These are phyloP conservation scores for Martensiomyces pterosporus DNA, from an alignment of 192 early-diverging fungal species.

Conservation along the genomic window DNA sequence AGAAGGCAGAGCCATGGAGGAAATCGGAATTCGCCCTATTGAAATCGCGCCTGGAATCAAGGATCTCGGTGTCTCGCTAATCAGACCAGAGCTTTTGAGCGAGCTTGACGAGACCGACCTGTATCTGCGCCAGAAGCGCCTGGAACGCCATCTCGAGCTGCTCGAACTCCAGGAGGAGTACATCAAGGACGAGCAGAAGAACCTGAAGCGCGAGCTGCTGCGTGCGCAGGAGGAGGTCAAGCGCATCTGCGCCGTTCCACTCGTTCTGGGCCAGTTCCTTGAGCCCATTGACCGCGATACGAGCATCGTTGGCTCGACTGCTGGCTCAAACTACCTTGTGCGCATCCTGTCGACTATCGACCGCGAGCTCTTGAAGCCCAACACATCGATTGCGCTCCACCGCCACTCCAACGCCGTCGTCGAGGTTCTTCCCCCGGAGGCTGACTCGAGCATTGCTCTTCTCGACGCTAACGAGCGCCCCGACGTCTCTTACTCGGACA, in stretches of 20 bases:
- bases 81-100: constrained; percentile 39
- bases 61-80: constrained; percentile 44
- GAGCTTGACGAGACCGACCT: constrained; percentile 69
- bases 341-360: constrained; percentile 96
- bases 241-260: constrained; percentile 94
- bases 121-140: constrained; percentile 91
- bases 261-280: constrained; percentile 98
- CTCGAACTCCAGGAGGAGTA: constrained; percentile 97
- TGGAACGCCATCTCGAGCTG: constrained; percentile 92
- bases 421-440: constrained; percentile 96
- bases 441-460: constrained; percentile 86
- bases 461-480: constrained; percentile 75
- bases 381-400: constrained; percentile 90
- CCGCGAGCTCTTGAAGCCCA: constrained; percentile 94
- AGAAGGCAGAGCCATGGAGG: constrained; percentile 27
- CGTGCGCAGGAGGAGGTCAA: constrained; percentile 97
- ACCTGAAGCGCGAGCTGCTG: constrained; percentile 90
- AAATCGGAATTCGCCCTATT: constrained; percentile 44
- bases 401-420: constrained; percentile 95
- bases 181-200: constrained; percentile 98
- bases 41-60: constrained; percentile 47
- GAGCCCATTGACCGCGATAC: constrained; percentile 96
- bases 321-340: constrained; percentile 87
- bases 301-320: constrained; percentile 91
- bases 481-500: constrained; percentile 75